These are phyloP conservation scores for Boletus tomentosulus DNA, from an alignment of 768 basidiomycete species.

Conservation along the genomic window DNA sequence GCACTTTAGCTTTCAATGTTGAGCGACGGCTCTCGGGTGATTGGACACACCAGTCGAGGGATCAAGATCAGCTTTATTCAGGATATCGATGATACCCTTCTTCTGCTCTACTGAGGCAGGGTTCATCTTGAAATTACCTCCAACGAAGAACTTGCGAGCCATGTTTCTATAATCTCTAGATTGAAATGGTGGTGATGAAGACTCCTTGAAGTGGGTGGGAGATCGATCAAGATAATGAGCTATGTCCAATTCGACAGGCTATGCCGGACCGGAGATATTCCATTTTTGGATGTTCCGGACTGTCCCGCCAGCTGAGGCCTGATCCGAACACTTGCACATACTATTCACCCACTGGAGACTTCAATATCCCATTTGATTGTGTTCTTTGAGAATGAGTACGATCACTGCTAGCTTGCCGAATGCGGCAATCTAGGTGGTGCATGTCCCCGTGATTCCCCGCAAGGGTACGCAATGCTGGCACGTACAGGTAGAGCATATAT, in stretches of 20 bases:
- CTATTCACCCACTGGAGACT: too few species aligned
- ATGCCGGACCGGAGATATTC: constrained; percentile 1
- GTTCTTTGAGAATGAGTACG: too few species aligned
- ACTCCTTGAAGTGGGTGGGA: not conserved
- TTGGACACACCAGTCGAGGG: constrained; percentile 56
- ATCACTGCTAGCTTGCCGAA: too few species aligned
- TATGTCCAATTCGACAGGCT: not conserved
- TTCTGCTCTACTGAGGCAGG: constrained; percentile 63
- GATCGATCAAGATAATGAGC: not conserved
- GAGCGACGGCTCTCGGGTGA: not conserved
- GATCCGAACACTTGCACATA: too few species aligned
- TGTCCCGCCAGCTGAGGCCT: not conserved
- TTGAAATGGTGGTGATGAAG: not conserved
- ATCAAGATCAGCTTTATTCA: constrained; percentile 82
- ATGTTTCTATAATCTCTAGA: constrained; percentile 33
- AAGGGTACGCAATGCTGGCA: too few species aligned
- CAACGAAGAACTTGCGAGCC: constrained; percentile 89
- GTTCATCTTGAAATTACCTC: constrained; percentile 99
- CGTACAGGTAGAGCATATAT: too few species aligned
- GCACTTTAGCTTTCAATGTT: constrained; percentile 8
- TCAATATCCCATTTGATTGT: too few species aligned
- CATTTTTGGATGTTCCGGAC: not conserved
- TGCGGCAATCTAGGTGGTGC: too few species aligned
- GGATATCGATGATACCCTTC: constrained; percentile 54
- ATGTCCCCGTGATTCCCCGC: constrained; percentile 1